Conservation (phyloP, 2,329 filamentous ascomycete genomes). For the Trichophyton verrucosum region DNA sequence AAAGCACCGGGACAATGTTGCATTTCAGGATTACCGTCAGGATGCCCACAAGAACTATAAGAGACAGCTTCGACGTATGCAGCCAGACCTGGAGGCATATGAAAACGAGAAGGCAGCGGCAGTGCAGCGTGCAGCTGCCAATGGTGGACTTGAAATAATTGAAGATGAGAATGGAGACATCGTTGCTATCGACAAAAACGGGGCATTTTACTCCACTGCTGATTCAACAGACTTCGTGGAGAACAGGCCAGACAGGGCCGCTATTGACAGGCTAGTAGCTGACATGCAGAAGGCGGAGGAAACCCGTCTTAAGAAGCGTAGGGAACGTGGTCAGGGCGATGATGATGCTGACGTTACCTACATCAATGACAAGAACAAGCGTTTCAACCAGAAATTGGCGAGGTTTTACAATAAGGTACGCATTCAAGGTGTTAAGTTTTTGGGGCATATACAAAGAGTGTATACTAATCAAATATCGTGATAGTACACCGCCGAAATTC, state of each 20-base stretch:
- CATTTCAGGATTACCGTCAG: conserved; percentile 77
- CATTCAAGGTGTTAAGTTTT: conserved; percentile 1
- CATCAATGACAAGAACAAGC: conserved; percentile 99
- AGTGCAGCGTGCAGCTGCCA: conserved; percentile 71
- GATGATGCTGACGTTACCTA: conserved; percentile 90
- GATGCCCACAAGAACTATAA: conserved; percentile 92
- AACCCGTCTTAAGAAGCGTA: conserved; percentile 69
- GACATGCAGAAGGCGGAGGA: conserved; percentile 86
- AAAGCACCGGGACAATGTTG: conserved; percentile 67
- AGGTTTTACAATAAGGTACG: conserved; percentile 85
- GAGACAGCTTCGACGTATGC: conserved; percentile 66
- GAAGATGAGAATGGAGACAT: conserved; percentile 93
- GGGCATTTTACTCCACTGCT: conserved; percentile 78
- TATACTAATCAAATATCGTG: conserved; percentile 7
- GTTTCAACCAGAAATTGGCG: conserved; percentile 95
- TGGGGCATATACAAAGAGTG: neutral
- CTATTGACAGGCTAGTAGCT: conserved; percentile 73
- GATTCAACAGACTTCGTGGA: conserved; percentile 70
- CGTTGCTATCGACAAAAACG: conserved; percentile 83
- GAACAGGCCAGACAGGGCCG: conserved; percentile 75
- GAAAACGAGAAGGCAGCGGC: conserved; percentile 73
- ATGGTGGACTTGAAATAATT: conserved; percentile 78
- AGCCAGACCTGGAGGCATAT: conserved; percentile 70
- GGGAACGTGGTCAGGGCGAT: conserved; percentile 65
- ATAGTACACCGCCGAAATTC: conserved; percentile 82